Percentiles rank a stretch among this genome's conserved stretches.
Evolutionary conservation across 805 yeast genomes (phyloP).

Genomic region (Myxozyma sirexii): DNA sequence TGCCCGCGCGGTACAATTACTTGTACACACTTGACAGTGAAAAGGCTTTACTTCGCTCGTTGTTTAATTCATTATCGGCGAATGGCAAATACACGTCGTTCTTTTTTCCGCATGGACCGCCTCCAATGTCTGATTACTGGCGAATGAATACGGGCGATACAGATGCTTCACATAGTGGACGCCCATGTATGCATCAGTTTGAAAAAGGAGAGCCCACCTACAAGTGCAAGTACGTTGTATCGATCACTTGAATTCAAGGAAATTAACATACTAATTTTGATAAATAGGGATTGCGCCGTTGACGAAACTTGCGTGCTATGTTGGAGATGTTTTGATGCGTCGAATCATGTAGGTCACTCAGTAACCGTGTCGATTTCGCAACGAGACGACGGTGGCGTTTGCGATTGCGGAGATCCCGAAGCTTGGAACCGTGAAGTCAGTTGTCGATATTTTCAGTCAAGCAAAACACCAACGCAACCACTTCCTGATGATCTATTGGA

Average conservation of each 20-base stretch:
- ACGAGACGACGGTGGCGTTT: slow-evolving; percentile 69
- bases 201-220: slow-evolving; percentile 80
- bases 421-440: slow-evolving; percentile 65
- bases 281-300: slow-evolving; percentile 53
- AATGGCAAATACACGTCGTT: slow-evolving; percentile 47
- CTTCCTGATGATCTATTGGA: slow-evolving; percentile 52
- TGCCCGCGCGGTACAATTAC: slow-evolving; percentile 40
- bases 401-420: slow-evolving; percentile 89
- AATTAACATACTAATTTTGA: background rate
- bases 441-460: slow-evolving; percentile 50
- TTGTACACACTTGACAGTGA: slow-evolving; percentile 36
- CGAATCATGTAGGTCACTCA: slow-evolving; percentile 71
- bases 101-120: slow-evolving; percentile 45
- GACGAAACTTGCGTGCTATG: slow-evolving; percentile 88
- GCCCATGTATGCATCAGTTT: slow-evolving; percentile 76
- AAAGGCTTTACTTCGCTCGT: slow-evolving; percentile 37
- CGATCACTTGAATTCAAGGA: too few species aligned
- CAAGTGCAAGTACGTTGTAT: slow-evolving; percentile 52
- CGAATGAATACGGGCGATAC: slow-evolving; percentile 32
- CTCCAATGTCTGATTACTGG: slow-evolving; percentile 21
- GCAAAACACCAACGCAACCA: slow-evolving; percentile 35
- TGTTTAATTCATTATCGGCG: slow-evolving; percentile 50
- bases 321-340: slow-evolving; percentile 69
- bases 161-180: slow-evolving; percentile 54
- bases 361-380: slow-evolving; percentile 65